Conservation (phyloP, 495 filamentous ascomycete species). For the Penicilliopsis zonata region DNA sequence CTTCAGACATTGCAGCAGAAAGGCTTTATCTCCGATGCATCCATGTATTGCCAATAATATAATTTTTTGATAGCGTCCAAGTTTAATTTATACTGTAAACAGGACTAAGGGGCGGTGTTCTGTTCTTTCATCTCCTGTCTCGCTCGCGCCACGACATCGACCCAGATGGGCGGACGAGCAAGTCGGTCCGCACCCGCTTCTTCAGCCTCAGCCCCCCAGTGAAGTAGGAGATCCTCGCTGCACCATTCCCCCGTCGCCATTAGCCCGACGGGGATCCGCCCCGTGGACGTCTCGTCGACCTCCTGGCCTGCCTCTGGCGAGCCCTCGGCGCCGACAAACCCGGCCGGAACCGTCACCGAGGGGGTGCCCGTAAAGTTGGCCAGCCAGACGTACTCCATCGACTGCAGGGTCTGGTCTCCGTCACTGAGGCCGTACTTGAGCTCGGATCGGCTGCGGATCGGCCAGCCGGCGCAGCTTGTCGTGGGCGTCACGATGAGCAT, state of each 20-base stretch:
- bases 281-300: no score
- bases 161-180: neutral
- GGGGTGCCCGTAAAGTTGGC: slow-evolving; percentile 63
- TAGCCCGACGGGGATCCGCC: slow-evolving; percentile 56
- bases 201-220: slow-evolving; percentile 52
- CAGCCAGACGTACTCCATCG: slow-evolving; percentile 67
- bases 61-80: no score
- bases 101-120: no score
- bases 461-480: slow-evolving; percentile 55
- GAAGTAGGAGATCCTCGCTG: slow-evolving; percentile 53
- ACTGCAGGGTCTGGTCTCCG: slow-evolving; percentile 47
- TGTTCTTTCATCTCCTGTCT: neutral
- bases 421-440: slow-evolving; percentile 49
- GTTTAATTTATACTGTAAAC: no score
- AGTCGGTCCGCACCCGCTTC: neutral
- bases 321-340: slow-evolving; percentile 42
- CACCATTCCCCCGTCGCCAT: slow-evolving; percentile 77
- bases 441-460: slow-evolving; percentile 27
- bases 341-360: slow-evolving; percentile 52
- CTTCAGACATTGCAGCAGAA: no score
- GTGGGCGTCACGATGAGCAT: slow-evolving; percentile 68
- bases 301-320: no score
- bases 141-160: neutral
- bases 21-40: no score
- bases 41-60: no score